A percentile compares a stretch with the other conserved stretches of the same genome.
Evolutionary conservation across 2,329 filamentous ascomycete species (phyloP).

Genomic region (Sclerotinia trifoliorum): DNA sequence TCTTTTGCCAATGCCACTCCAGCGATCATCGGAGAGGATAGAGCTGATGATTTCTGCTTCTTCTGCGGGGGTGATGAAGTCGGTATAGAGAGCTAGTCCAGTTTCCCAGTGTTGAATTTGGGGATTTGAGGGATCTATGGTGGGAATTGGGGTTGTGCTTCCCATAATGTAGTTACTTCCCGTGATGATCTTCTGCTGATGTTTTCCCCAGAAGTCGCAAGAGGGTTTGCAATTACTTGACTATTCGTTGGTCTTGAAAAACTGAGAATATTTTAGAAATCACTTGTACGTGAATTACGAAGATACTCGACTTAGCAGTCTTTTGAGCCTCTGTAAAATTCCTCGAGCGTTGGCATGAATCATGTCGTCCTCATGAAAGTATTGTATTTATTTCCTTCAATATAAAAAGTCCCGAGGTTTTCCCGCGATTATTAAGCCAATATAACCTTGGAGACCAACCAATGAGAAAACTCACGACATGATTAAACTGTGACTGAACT

Average conservation of each 20-base stretch:
- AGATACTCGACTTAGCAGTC: not conserved
- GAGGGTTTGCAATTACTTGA: not conserved
- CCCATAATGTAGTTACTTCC: not conserved
- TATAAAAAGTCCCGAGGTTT: not conserved
- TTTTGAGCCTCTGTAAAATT: not conserved
- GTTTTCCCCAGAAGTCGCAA: too few species aligned
- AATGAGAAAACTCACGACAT: not conserved
- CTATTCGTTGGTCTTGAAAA: not conserved
- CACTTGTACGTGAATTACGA: too few species aligned
- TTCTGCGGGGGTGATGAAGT: slow-evolving; percentile 5
- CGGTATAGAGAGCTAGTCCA: not conserved
- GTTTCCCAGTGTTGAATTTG: slow-evolving; percentile 12
- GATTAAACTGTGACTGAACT: not conserved
- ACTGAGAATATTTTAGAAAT: not conserved
- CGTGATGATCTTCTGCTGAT: not conserved
- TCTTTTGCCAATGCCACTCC: slow-evolving; percentile 3
- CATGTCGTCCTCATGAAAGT: not conserved
- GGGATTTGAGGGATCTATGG: not conserved
- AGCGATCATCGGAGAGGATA: slow-evolving; percentile 4
- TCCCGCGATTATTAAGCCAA: slow-evolving; percentile 1
- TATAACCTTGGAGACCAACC: too few species aligned
- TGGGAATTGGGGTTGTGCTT: not conserved
- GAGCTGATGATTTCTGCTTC: not conserved
- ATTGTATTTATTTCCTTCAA: not conserved
- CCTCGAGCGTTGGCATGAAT: not conserved